phyloP scores from a whole-genome alignment of 192 early-diverging fungal species.

The Phycomyces blakesleeanus region DNA sequence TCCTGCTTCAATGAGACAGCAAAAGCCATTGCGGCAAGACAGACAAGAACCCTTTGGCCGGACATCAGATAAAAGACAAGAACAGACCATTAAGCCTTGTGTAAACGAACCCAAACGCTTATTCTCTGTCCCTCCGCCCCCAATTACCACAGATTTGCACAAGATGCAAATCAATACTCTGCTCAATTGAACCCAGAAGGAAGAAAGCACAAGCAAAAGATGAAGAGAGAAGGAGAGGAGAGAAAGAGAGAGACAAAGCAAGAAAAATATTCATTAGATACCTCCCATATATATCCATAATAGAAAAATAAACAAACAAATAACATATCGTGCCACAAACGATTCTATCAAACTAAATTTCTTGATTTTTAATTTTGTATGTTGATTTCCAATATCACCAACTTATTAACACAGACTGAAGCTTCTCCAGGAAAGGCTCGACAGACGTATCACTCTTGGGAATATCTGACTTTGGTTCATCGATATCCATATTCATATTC shows the following conservation, averaged over 20 bases:
- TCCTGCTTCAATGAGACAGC: background rate
- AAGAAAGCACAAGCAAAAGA: too few species aligned
- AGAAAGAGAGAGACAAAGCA: too few species aligned
- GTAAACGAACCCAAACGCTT: background rate
- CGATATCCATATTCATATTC: too few species aligned
- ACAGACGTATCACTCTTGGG: background rate
- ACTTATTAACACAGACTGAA: background rate
- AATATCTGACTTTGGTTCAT: too few species aligned
- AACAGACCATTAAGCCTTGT: background rate
- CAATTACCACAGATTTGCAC: background rate
- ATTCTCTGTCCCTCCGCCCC: background rate
- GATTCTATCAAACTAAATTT: background rate
- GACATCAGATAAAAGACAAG: background rate
- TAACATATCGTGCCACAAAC: background rate
- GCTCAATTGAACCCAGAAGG: background rate
- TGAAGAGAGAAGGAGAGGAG: too few species aligned
- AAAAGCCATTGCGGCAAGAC: background rate
- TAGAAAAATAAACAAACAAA: too few species aligned
- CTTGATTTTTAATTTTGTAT: background rate
- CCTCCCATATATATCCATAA: background rate
- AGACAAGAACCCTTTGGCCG: background rate
- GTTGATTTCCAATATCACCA: too few species aligned
- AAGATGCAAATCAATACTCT: conserved; percentile 2
- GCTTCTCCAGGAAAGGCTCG: background rate
- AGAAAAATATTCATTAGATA: background rate